Evolutionary conservation across 2,329 filamentous ascomycete genomes (phyloP).

Genomic region (Triangularia verruculosa): DNA sequence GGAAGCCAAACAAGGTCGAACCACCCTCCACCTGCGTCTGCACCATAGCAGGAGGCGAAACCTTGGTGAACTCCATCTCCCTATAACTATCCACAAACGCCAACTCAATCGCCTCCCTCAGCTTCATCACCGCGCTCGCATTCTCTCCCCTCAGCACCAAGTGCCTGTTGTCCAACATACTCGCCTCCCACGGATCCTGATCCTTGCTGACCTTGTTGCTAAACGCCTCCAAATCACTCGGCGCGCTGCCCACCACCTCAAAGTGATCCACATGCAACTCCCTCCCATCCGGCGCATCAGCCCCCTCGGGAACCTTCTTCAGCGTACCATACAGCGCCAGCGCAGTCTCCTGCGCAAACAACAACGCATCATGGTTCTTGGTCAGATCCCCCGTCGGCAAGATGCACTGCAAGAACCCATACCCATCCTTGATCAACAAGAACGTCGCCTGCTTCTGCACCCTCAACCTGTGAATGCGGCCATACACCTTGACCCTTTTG

Average conservation of each 20-base stretch:
- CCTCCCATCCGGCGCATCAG: constrained; percentile 76
- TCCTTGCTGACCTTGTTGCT: constrained; percentile 68
- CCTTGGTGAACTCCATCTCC: constrained; percentile 74
- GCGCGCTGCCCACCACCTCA: constrained; percentile 72
- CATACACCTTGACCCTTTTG: constrained; percentile 74
- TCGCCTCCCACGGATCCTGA: constrained; percentile 58
- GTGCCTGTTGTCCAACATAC: constrained; percentile 75
- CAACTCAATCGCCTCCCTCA: constrained; percentile 75
- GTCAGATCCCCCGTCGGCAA: constrained; percentile 73
- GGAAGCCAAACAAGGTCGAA: constrained; percentile 81
- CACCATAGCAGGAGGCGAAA: constrained; percentile 84
- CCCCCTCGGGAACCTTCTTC: constrained; percentile 72
- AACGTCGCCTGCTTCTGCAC: constrained; percentile 84
- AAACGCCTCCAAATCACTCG: constrained; percentile 85
- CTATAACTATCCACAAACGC: constrained; percentile 79
- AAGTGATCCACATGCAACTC: constrained; percentile 92
- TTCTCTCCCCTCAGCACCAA: constrained; percentile 81
- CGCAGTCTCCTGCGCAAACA: constrained; percentile 82
- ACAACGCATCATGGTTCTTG: constrained; percentile 88
- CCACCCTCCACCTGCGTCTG: constrained; percentile 95
- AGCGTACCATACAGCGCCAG: constrained; percentile 82
- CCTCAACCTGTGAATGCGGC: constrained; percentile 77
- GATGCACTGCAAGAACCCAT: constrained; percentile 81
- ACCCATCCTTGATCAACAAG: constrained; percentile 80
- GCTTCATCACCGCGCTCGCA: constrained; percentile 80